Percentiles rank a stretch among this genome's conserved stretches.
These are phyloP conservation scores for Vitis rotundifolia DNA, from an alignment of 164 flowering plant species.

Conservation along the genomic window DNA sequence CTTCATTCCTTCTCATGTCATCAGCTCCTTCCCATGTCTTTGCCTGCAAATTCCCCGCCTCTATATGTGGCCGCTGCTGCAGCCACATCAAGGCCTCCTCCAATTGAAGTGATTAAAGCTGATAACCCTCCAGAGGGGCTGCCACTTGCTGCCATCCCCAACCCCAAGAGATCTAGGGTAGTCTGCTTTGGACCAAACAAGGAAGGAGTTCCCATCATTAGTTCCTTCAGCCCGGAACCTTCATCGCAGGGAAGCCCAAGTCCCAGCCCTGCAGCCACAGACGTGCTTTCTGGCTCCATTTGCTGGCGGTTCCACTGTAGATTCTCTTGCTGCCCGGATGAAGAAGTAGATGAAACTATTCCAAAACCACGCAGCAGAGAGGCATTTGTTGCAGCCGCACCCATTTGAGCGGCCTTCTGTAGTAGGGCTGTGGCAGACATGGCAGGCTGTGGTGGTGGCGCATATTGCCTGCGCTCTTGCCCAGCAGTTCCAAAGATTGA, in stretches of 20 bases:
- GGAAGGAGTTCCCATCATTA: constrained; percentile 64
- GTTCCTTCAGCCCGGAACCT: constrained; percentile 52
- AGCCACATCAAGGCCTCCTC: constrained; percentile 53
- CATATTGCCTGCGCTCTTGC: constrained; percentile 52
- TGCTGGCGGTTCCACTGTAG: constrained; percentile 38
- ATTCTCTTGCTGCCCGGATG: constrained; percentile 40
- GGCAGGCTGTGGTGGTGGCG: constrained; percentile 56
- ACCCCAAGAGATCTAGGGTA: constrained; percentile 76
- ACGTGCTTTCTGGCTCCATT: constrained; percentile 29
- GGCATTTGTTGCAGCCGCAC: constrained; percentile 53
- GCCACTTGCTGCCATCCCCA: constrained; percentile 70
- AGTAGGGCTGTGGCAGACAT: constrained; percentile 87
- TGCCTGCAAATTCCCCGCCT: constrained; percentile 34
- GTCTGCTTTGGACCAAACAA: constrained; percentile 65
- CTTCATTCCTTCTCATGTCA: constrained; percentile 3
- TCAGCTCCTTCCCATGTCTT: constrained; percentile 42
- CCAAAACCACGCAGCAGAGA: constrained; percentile 72
- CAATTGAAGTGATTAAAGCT: constrained; percentile 67
- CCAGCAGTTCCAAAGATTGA: constrained; percentile 54
- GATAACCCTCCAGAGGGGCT: constrained; percentile 51
- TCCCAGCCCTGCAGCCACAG: constrained; percentile 50
- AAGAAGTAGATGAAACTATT: constrained; percentile 45
- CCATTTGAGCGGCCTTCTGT: constrained; percentile 86
- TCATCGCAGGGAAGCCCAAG: constrained; percentile 52
- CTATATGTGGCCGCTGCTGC: constrained; percentile 46